Evolutionary conservation across 768 basidiomycete genomes (phyloP).

Genomic region (Lactarius evosmus): DNA sequence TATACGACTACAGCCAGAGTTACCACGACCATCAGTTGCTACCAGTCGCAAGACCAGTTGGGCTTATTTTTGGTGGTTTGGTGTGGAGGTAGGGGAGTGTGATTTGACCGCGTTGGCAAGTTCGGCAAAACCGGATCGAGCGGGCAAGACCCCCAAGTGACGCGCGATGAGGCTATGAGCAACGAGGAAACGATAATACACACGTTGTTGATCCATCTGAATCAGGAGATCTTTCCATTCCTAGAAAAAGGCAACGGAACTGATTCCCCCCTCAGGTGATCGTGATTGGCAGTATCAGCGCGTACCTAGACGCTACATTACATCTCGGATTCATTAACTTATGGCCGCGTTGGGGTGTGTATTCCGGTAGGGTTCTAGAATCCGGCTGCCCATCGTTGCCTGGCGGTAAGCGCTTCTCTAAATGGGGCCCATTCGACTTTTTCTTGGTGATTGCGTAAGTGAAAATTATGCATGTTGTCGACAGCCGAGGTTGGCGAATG

Average conservation of each 20-base stretch:
- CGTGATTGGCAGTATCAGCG: slow-evolving; percentile 35
- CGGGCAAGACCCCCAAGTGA: neutral
- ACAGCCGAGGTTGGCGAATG: neutral
- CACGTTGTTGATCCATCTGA: neutral
- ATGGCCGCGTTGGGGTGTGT: neutral
- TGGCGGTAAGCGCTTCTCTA: slow-evolving; percentile 23
- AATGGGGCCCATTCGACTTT: slow-evolving; percentile 46
- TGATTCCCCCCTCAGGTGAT: slow-evolving; percentile 39
- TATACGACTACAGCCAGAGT: neutral
- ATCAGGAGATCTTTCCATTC: slow-evolving; percentile 44
- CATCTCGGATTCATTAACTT: slow-evolving; percentile 1
- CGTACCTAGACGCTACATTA: slow-evolving; percentile 4
- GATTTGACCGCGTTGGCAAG: neutral
- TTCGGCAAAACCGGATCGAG: neutral
- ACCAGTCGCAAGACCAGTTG: too few species aligned
- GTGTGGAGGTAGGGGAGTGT: neutral
- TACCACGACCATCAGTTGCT: neutral
- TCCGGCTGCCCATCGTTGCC: neutral
- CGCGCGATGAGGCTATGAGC: neutral
- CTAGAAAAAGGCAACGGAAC: slow-evolving; percentile 46
- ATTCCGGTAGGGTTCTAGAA: slow-evolving; percentile 9
- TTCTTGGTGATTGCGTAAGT: slow-evolving; percentile 47
- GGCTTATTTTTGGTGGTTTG: neutral
- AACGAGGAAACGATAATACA: neutral
- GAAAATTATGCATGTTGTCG: slow-evolving; percentile 44